Percentiles rank a stretch among this genome's conserved stretches.
Conservation (phyloP, 2,329 filamentous ascomycete species). For the Blastomyces emzantsi region DNA sequence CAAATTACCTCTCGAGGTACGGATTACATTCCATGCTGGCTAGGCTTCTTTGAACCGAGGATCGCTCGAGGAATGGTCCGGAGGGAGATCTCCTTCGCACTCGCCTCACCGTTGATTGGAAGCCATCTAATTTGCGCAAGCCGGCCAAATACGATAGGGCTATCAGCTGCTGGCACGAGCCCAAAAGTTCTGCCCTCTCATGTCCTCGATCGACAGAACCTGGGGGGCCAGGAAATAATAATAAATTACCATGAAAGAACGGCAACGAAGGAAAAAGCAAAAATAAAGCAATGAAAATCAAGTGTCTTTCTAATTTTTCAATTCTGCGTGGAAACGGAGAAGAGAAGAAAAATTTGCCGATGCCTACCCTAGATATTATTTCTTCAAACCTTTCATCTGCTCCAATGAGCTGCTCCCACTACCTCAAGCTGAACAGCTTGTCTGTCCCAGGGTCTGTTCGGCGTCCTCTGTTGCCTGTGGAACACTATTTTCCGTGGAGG, state of each 20-base stretch:
- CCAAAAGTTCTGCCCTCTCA: conserved; percentile 3
- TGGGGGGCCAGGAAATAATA: background rate
- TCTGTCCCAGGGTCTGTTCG: conserved; percentile 6
- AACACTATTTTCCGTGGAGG: conserved; percentile 5
- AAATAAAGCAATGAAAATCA: conserved; percentile 2
- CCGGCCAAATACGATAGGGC: conserved; percentile 3
- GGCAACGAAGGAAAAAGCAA: background rate
- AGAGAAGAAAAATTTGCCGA: conserved; percentile 7
- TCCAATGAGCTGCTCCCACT: conserved; percentile 1
- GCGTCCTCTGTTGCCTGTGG: conserved; percentile 8
- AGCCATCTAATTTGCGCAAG: background rate
- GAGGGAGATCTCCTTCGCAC: background rate
- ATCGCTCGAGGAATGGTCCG: background rate
- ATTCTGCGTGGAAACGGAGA: background rate
- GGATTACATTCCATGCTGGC: conserved; percentile 6
- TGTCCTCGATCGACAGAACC: background rate
- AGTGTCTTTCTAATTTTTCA: background rate
- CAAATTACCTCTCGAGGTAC: conserved; percentile 13
- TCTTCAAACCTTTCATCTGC: background rate
- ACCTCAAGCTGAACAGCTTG: conserved; percentile 6
- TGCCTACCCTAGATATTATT: background rate
- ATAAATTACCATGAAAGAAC: background rate
- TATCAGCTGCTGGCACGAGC: conserved; percentile 3
- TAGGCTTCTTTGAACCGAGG: conserved; percentile 4
- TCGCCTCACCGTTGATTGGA: background rate